Evolutionary conservation across 164 flowering plant species (phyloP), one percentile per base, ranked within the genome.

Genomic region (Paratinospora sagittata): DNA sequence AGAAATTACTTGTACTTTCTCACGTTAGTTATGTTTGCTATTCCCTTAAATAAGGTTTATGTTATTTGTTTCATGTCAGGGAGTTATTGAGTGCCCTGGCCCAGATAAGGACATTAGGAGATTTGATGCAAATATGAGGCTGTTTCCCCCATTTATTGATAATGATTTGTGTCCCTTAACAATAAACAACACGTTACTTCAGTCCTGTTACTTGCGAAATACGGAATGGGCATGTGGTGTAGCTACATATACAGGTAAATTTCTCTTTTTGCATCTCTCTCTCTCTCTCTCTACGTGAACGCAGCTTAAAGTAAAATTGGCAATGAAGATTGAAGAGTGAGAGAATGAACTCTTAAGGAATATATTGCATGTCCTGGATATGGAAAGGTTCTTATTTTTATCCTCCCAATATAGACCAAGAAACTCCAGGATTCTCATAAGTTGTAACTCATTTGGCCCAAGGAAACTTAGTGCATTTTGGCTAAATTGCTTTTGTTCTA

Each of bases 161-260:
- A 95, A 92, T 81, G 99, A 95, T 78, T 68, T 92, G 71, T 95
- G 93, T 74, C 90, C 99, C 72, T 83, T 95, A 80, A 90, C 96
- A 73, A 90, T 95, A 70, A 92, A 90, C 78, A 95, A 95, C 78
- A 95, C 99, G 69, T 71, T 92, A 76, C 97, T 95, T 73, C 99
- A 95, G 80, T 91, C 99, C 70, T 95, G 99, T 80, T 95, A 95
- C 83, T 79, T 95, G 82, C 83, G 99, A 68, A 95, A 95, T 71
- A 91, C 96, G 19, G 98, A 92, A 69, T 95, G 99, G 99, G 98
- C 91, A 66, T 95, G 99, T 84, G 99, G 99, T 73, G 99, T 92
- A 52, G 96, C 99, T 79, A 89, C 91, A 16, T 95, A 95, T 78
- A 92, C 99, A 79, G 99, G 99, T 80, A 81, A 82, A 89, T 84